A percentile compares a stretch with the other conserved stretches of the same genome.
Conservation (phyloP, 192 early-diverging fungal species). For the Entomortierella lignicola region DNA sequence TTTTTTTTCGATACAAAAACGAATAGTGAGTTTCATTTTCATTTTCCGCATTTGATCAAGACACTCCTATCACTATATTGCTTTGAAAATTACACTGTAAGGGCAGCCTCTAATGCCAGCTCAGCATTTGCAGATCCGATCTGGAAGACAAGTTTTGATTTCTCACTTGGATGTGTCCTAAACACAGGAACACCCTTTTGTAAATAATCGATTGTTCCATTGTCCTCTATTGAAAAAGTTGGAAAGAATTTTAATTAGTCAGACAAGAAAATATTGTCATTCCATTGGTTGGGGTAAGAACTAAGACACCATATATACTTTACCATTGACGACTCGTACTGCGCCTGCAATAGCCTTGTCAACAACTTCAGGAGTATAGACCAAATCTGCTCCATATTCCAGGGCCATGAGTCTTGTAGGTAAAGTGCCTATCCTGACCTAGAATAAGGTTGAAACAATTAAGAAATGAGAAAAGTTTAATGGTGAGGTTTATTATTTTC, state of each 20-base stretch:
- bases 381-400: slow-evolving; percentile 92
- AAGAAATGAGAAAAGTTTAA: too few species aligned
- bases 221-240: slow-evolving; percentile 50
- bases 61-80: too few species aligned
- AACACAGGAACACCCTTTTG: slow-evolving; percentile 74
- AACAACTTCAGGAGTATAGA: slow-evolving; percentile 91
- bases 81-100: slow-evolving; percentile 85
- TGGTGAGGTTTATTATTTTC: neutral
- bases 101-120: slow-evolving; percentile 86
- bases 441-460: neutral
- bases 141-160: slow-evolving; percentile 86
- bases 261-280: too few species aligned
- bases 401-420: slow-evolving; percentile 90
- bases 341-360: slow-evolving; percentile 86
- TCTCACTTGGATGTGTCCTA: slow-evolving; percentile 82
- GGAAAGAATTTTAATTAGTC: neutral
- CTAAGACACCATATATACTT: too few species aligned
- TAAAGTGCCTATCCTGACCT: slow-evolving; percentile 86
- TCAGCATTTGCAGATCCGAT: slow-evolving; percentile 92
- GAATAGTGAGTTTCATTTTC: too few species aligned
- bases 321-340: slow-evolving; percentile 81
- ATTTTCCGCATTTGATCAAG: too few species aligned
- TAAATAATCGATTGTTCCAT: slow-evolving; percentile 82
- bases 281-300: too few species aligned
- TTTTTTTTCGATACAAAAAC: too few species aligned